Conservation (phyloP, 1,284 basidiomycete species). For the Vanrija pseudolonga region DNA sequence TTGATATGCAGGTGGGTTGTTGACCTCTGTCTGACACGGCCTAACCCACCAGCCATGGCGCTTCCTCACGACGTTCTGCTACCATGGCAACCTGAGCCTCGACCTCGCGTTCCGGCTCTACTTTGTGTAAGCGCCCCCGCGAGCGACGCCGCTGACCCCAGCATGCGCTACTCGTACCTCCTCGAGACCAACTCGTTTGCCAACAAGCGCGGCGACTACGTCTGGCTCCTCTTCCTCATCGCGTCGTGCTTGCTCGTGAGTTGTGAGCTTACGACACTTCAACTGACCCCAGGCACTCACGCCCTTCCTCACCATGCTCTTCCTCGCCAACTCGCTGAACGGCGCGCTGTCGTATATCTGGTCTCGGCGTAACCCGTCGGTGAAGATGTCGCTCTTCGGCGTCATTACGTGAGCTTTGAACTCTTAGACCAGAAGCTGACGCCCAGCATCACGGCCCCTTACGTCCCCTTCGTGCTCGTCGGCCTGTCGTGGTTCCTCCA, state of each 20-base stretch:
- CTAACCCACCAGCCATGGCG: constrained; percentile 68
- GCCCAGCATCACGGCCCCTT: constrained; percentile 78
- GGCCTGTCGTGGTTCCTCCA: constrained; percentile 84
- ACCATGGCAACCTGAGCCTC: constrained; percentile 88
- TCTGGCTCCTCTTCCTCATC: constrained; percentile 82
- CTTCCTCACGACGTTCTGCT: constrained; percentile 85
- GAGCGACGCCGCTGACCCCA: constrained; percentile 36
- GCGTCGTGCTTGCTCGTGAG: constrained; percentile 75
- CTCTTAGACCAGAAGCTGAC: constrained; percentile 3
- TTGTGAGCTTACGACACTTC: constrained; percentile 4
- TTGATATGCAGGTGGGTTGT: constrained; percentile 67
- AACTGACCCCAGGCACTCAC: constrained; percentile 61
- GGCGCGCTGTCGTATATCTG: constrained; percentile 96
- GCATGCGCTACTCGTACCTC: constrained; percentile 94
- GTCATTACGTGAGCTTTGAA: constrained; percentile 61
- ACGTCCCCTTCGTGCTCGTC: constrained; percentile 86
- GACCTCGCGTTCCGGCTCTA: constrained; percentile 96
- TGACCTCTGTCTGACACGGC: background rate
- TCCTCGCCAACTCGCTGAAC: constrained; percentile 60
- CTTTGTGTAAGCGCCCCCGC: constrained; percentile 74
- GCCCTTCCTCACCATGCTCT: constrained; percentile 82
- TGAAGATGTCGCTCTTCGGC: constrained; percentile 93
- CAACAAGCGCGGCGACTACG: constrained; percentile 84
- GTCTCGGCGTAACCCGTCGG: constrained; percentile 87
- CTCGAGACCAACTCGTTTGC: constrained; percentile 94